Percentiles rank a stretch among this genome's conserved stretches.
These are phyloP conservation scores for Ceratobasidium sp. DNA, from an alignment of 1,284 basidiomycete species.

Conservation along the genomic window DNA sequence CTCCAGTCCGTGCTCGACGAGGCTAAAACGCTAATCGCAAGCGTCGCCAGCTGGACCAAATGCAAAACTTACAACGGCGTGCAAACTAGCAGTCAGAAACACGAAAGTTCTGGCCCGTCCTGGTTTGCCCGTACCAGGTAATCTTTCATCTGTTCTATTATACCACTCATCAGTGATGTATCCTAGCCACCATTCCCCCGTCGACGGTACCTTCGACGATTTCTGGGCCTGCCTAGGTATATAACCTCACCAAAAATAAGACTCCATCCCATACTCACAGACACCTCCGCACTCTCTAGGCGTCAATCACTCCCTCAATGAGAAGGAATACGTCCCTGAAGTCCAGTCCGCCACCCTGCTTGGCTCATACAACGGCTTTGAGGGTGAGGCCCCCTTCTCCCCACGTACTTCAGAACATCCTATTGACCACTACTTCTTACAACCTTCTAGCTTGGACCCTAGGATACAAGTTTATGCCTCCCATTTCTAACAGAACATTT, in stretches of 20 bases:
- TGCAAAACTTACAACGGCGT: slow-evolving; percentile 7
- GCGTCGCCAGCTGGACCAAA: slow-evolving; percentile 7
- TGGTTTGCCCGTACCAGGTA: slow-evolving; percentile 17
- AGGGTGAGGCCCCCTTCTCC: background rate
- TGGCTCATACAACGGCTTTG: slow-evolving; percentile 9
- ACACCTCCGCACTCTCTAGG: background rate
- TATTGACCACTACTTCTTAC: background rate
- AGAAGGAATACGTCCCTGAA: slow-evolving; percentile 34
- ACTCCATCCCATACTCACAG: background rate
- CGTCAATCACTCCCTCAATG: slow-evolving; percentile 22
- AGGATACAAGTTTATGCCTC: slow-evolving; percentile 26
- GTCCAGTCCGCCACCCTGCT: slow-evolving; percentile 1
- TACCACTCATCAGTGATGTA: background rate
- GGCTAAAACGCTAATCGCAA: slow-evolving; percentile 1
- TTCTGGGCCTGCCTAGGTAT: slow-evolving; percentile 33
- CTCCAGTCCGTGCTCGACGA: slow-evolving; percentile 6
- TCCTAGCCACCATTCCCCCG: background rate
- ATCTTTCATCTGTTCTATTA: too few species aligned
- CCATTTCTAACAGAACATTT: slow-evolving; percentile 20
- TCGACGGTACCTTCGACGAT: slow-evolving; percentile 14
- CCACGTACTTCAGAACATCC: background rate
- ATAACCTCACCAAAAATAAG: background rate
- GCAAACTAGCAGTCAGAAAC: background rate
- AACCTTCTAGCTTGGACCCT: slow-evolving; percentile 35
- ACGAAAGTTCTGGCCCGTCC: slow-evolving; percentile 1